Evolutionary conservation across 2,329 filamentous ascomycete genomes (phyloP), one percentile per base, ranked within the genome.

Genomic region (Arthroderma sp.): DNA sequence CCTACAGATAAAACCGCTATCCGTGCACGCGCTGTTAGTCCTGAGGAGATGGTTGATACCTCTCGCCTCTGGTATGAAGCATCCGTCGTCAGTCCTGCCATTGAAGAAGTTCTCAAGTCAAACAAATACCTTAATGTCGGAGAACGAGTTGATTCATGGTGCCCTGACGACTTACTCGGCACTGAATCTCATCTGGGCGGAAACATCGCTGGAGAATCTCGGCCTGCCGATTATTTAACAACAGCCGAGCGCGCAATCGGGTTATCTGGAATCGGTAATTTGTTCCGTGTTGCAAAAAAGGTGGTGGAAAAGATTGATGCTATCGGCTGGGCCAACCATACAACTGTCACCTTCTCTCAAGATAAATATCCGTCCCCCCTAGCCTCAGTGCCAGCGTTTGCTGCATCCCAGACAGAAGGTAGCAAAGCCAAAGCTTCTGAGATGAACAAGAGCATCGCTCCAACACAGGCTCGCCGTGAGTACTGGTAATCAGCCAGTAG

Each of bases 11-110:
- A 61, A 11, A 59, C 61, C 13, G 60, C 65, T 2, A 61, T 70
- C 31, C 66, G 66, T 37, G 68, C 67, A 9, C 66, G 65, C 15
- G 67, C 66, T 23, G 56, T 56, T 2, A 41, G 57, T 11, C 44
- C 63, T 4, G 55, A 63, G 2, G 64, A 70, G 2, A 70, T 73
- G 68, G 61, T 67, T n/a, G 60, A 61, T 5, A 62, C 62, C 2
- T 67, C 66, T 13, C 64, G 66, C 4, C 64, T 71, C 2, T 74
- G 73, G 68, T 73, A 71, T 59, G 70, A 74, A 53, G 64, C 67
- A 2, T 72, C 73, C 1, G 59, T 76, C 9, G 61, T 70, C 7
- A 72, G 71, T 55, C 63, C 65, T 3, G 58, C 61, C 1, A 67
- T 75, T n/a, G 68, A 72, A 25, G 57, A 66, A 3, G 61, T 69